Base-by-base conservation (phyloP, 2,329 filamentous ascomycete genomes). In the Aspergillus nomiae region DNA sequence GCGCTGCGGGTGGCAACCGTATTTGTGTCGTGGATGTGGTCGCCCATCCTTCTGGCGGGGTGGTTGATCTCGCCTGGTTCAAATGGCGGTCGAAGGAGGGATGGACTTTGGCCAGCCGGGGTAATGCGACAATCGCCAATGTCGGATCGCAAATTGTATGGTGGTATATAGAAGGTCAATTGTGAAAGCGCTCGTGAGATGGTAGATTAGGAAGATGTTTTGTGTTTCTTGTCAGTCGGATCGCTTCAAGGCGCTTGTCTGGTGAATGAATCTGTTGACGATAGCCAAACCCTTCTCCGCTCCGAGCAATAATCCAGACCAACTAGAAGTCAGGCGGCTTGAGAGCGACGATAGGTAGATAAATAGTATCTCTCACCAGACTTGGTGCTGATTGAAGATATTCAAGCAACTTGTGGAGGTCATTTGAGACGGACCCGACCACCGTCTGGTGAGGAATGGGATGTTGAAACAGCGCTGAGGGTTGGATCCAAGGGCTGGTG, bases 181-280 rank as follows among this genome's bases (percentile, higher is more conserved):
- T n/a, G 43, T 48, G 41, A 14, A 48, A 24, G 38, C 30, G 24
- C 34, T 50, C 36, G 28, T 43, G 16, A 46, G 26, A 46, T 50
- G 26, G 48, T 53, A 45, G 5, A 54, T 5, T 30, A 28, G 12
- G 43, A 59, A 30, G 56, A 48, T 62, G 28, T 12, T 12, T 59
- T 30, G 38, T 55, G 50, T 58, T 50, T 46, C 36, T 36, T 48
- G 60, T 60, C 60, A 64, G 64, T 70, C 70, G 66, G 71, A 66
- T 38, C 46, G 59, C 51, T 62, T 57, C 36, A 59, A 38, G 60
- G 58, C 41, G 63, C 62, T 59, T 65, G 62, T 55, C 58, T 71
- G 56, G 67, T 67, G 34, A 72, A 71, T 59, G 69, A 68, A 36
- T 64, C 69, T 63, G 70, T 68, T 59, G 71, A 69, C 24, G 67